Evolutionary conservation across 805 yeast genomes (phyloP), one percentile per base, ranked within the genome.

Genomic region (Myxozyma sirexii): DNA sequence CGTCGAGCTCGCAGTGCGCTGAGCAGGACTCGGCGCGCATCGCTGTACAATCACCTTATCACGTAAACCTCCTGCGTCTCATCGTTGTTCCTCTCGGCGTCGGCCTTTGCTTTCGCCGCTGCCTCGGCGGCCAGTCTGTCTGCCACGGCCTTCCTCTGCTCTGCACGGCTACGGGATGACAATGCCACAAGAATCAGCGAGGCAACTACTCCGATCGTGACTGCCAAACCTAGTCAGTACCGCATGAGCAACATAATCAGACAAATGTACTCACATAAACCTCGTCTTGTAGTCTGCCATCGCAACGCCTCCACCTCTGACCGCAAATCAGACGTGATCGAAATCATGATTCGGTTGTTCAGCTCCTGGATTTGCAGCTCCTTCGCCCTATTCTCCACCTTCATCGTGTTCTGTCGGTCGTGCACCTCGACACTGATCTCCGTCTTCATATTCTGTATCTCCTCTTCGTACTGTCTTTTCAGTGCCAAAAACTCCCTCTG

Each of bases 251-350:
- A 27, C 37, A 19, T n/a, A 24, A 6, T 17, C 15, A 19, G 35
- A n/a, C 48, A 17, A n/a, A 21, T n/a, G n/a, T 35, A 59, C 63
- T 48, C 78, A 60, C 59, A 46, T 35, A 94, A 76, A 8, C 97
- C 97, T 71, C 94, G 82, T 57, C 97, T 79, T 1, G 97, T 91
- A 46, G 93, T 84, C 69, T 90, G 90, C 99, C 99, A 93, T 68
- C 98, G 80, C 62, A 93, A 79, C 59, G 86, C 84, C 74, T 93
- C 99, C 58, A 90, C 88, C 57, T 90, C 94, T 0, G 94, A 86
- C 70, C 90, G 84, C 71, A 91, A 82, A 6, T 89, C 94, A 35
- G 94, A 85, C 62, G 85, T 84, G 66, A 94, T 80, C 66, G 88
- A 88, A 3, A 94, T 88, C 24, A 88, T 83, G 60, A 93, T 92